Percentiles rank a stretch among this genome's conserved stretches.
Evolutionary conservation across 495 filamentous ascomycete species (phyloP).

Genomic region (Aspergillus steynii): DNA sequence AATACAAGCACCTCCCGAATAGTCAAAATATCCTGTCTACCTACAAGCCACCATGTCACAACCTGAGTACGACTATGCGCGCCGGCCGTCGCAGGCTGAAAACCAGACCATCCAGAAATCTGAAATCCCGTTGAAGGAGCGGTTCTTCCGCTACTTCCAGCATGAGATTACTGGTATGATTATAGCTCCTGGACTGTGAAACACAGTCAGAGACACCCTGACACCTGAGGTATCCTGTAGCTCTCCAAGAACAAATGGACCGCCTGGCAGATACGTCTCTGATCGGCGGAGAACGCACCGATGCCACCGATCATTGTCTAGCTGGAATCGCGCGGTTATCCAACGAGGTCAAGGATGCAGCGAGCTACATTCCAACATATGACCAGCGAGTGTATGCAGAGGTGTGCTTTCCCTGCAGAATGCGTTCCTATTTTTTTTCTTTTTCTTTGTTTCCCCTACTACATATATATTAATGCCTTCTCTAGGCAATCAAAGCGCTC

Average conservation of each 20-base stretch:
- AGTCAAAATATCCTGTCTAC: background rate
- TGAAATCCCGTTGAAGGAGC: constrained; percentile 60
- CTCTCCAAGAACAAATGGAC: constrained; percentile 62
- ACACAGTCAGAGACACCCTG: constrained; percentile 18
- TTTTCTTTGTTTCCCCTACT: background rate
- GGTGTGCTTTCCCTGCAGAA: constrained; percentile 36
- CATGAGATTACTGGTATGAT: constrained; percentile 65
- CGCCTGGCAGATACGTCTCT: constrained; percentile 51
- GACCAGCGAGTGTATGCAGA: constrained; percentile 75
- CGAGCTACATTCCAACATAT: constrained; percentile 69
- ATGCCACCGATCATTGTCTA: constrained; percentile 67
- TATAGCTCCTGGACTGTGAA: constrained; percentile 15
- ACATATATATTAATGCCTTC: constrained; percentile 8
- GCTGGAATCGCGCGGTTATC: constrained; percentile 66
- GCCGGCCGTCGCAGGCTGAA: constrained; percentile 39
- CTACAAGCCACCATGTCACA: constrained; percentile 32
- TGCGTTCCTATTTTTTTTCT: background rate
- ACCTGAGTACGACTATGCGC: constrained; percentile 28
- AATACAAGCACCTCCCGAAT: background rate
- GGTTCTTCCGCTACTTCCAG: constrained; percentile 79
- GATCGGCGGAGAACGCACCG: constrained; percentile 57
- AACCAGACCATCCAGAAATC: constrained; percentile 42
- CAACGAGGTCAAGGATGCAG: constrained; percentile 66
- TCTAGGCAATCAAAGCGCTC: constrained; percentile 66
- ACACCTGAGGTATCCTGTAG: constrained; percentile 34